Evolutionary conservation across 2,329 filamentous ascomycete genomes (phyloP).

Genomic region (Tolypocladium nubicola): DNA sequence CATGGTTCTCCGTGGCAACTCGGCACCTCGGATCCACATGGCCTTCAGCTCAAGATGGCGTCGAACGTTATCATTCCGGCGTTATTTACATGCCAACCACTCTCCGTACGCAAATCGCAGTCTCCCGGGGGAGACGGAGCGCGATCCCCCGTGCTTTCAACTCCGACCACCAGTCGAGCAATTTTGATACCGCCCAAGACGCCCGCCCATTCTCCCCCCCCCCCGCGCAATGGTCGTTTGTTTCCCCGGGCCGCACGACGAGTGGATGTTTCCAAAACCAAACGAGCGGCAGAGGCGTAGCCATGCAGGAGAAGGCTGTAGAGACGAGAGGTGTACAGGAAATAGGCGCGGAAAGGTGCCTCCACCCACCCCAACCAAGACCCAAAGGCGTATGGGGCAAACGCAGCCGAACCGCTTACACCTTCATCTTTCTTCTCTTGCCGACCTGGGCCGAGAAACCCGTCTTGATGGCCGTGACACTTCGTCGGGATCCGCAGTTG

Average conservation of each 20-base stretch:
- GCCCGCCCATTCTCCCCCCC: background rate
- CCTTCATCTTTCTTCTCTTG: conserved; percentile 92
- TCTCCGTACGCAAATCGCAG: background rate
- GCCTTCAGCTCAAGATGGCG: background rate
- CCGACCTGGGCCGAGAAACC: conserved; percentile 99
- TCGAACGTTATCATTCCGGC: conserved; percentile 5
- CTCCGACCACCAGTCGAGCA: background rate
- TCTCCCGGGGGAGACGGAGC: background rate
- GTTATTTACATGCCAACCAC: conserved; percentile 6
- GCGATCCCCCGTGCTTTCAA: background rate
- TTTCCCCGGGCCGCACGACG: background rate
- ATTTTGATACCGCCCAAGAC: background rate
- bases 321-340: background rate
- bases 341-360: background rate
- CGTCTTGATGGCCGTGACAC: conserved; percentile 96
- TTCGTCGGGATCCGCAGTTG: conserved; percentile 70
- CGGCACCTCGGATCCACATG: background rate
- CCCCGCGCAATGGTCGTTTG: background rate
- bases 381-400: background rate
- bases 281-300: background rate
- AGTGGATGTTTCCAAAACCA: background rate
- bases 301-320: background rate
- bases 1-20: background rate
- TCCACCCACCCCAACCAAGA: background rate
- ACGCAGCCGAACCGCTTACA: conserved; percentile 37